Conservation (phyloP, 2,329 filamentous ascomycete species). For the Furcasterigmium furcatum region DNA sequence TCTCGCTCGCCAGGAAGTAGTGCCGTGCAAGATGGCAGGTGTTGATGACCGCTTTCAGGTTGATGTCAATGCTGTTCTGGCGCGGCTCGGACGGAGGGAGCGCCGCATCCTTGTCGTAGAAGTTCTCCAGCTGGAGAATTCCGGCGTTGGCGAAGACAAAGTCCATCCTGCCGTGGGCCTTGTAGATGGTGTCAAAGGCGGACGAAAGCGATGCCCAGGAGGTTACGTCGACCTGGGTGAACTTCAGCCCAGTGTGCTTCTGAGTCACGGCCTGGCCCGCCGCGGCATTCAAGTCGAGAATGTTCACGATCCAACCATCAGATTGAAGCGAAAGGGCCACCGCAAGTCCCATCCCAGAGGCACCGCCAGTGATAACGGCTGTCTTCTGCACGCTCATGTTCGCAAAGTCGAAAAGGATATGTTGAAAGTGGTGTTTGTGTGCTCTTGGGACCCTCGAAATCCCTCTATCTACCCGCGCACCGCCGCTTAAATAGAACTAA, state of each 20-base stretch:
- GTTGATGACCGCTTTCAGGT: conserved; percentile 31
- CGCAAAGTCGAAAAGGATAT: neutral
- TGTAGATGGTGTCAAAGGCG: conserved; percentile 32
- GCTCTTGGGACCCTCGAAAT: neutral
- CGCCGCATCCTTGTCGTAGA: conserved; percentile 20
- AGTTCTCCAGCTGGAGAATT: conserved; percentile 35
- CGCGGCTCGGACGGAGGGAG: conserved; percentile 19
- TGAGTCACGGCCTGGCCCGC: conserved; percentile 10
- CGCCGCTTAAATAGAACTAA: neutral
- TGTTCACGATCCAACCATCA: conserved; percentile 11
- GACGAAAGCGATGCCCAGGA: conserved; percentile 12
- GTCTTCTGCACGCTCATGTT: conserved; percentile 6
- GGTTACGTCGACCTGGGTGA: conserved; percentile 12
- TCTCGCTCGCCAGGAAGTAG: conserved; percentile 28
- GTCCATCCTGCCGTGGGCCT: conserved; percentile 30
- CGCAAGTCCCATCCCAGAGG: conserved; percentile 16
- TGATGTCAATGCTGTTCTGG: conserved; percentile 22
- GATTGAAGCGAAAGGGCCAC: conserved; percentile 11
- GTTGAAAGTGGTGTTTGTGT: neutral
- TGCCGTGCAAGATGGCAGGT: conserved; percentile 36
- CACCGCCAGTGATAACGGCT: conserved; percentile 16
- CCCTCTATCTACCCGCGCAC: neutral
- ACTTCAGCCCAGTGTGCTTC: conserved; percentile 1
- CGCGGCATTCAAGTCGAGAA: conserved; percentile 15
- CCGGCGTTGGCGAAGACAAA: conserved; percentile 48